Conservation (phyloP, 805 yeast species). For the Priceomyces melissophilus region DNA sequence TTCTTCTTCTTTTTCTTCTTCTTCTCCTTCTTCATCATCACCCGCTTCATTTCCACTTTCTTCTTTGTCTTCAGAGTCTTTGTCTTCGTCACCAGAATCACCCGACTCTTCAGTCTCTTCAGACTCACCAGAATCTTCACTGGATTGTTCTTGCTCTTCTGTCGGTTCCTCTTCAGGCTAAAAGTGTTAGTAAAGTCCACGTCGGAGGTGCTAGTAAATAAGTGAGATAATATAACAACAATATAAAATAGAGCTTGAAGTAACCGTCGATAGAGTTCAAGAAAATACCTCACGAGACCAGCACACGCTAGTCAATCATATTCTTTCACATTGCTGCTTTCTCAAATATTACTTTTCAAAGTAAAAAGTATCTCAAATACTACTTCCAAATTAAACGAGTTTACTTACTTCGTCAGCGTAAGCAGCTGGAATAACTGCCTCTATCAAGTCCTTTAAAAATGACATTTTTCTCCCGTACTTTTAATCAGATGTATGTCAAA, state of each 20-base stretch:
- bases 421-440: constrained; percentile 76
- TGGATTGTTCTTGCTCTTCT: constrained; percentile 22
- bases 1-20: constrained; percentile 40
- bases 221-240: too few relatives aligned
- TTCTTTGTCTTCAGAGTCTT: constrained; percentile 41
- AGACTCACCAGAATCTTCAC: constrained; percentile 42
- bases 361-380: too few relatives aligned
- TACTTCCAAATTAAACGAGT: too few relatives aligned
- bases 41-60: constrained; percentile 42
- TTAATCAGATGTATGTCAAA: too few relatives aligned
- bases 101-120: constrained; percentile 58
- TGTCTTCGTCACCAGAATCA: constrained; percentile 69
- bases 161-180: constrained; percentile 25
- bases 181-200: constrained; percentile 10
- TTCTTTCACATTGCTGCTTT: too few relatives aligned
- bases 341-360: too few relatives aligned
- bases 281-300: too few relatives aligned
- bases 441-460: constrained; percentile 71
- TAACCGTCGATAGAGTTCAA: too few relatives aligned
- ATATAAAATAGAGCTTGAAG: too few relatives aligned
- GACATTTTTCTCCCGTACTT: constrained; percentile 27
- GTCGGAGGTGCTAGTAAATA: too few relatives aligned
- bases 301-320: too few relatives aligned
- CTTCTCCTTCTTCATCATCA: constrained; percentile 32
- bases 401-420: constrained; percentile 70